Evolutionary conservation across 2,329 filamentous ascomycete genomes (phyloP), one percentile per base, ranked within the genome.

Genomic region (Alternaria alternata): DNA sequence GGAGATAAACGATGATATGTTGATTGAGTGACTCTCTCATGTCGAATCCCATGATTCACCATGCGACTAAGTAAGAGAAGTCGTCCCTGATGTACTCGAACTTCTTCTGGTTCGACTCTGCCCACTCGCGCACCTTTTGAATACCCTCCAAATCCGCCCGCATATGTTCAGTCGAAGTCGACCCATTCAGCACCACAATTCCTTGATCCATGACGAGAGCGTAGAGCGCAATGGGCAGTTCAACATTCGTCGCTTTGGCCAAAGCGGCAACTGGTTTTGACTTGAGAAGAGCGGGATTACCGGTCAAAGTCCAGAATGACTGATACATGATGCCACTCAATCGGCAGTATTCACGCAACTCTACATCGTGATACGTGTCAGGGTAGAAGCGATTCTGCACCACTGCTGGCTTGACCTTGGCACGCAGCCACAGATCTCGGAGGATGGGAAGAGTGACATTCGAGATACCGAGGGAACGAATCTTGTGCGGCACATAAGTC

Each of bases 381-480:
- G 80, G 77, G 71, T 89, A 86, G 78, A 95, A 92, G 2, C 90
- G 85, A 71, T 95, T 94, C 79, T 95, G 92, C 5, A 94, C 88
- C 2, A 93, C 84, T 1, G 85, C 81, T 0, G 86, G 87, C 64
- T 84, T 86, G 66, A 87, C 72, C 0, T 68, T 78, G 4, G 81
- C 80, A 18, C 79, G 69, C 4, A 81, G 71, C 59, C 83, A 82
- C 1, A 93, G 78, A 5, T 79, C 76, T 53, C 84, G 74, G 0
- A 95, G 81, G 2, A 87, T 76, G 0, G 82, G 74, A 2, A 90
- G 78, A n/a, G 82, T 80, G n/a, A 86, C 85, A 76, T 95, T 95
- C 54, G 90, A 93, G 56, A 95, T 89, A 41, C 92, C 92, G 7
- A 95, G 81, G 30, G 87, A 83, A 41, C 87, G 87, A 63, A 94